Evolutionary conservation across 2,329 filamentous ascomycete genomes (phyloP).

Genomic region (Penicillium sumatraense): DNA sequence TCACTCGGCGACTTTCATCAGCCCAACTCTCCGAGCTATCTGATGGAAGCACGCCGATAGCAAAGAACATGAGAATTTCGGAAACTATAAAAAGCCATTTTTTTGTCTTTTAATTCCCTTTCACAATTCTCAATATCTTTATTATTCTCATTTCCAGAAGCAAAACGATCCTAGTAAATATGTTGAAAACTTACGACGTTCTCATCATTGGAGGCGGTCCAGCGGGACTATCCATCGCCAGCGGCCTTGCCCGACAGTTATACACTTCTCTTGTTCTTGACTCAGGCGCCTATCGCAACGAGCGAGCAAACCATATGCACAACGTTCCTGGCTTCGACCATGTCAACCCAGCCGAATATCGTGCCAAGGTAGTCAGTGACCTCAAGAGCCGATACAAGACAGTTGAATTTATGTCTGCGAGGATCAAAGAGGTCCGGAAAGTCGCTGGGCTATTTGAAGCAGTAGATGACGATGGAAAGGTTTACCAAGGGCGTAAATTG

Average conservation of each 20-base stretch:
- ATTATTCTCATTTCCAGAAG: not conserved
- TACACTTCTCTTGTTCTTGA: not conserved
- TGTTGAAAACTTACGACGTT: not conserved
- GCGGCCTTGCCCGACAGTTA: not conserved
- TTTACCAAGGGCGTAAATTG: not conserved
- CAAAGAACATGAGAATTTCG: not conserved
- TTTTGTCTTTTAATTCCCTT: no score
- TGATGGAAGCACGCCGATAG: not conserved
- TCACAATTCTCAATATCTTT: no score
- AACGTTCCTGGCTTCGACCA: not conserved
- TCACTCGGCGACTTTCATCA: not conserved
- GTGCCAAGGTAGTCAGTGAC: not conserved
- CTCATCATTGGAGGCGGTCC: slow-evolving; percentile 1
- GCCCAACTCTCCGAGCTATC: slow-evolving; percentile 17
- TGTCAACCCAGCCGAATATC: not conserved
- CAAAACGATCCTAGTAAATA: not conserved
- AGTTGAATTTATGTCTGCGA: not conserved
- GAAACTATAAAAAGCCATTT: not conserved
- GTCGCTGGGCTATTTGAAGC: not conserved
- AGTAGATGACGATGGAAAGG: not conserved
- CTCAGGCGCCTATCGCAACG: not conserved
- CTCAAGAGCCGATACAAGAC: not conserved
- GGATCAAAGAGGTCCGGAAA: not conserved
- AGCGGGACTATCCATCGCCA: not conserved
- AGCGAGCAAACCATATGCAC: not conserved